Evolutionary conservation across 1,139 yeast genomes (phyloP).

Genomic region (Candida sanyaensis): DNA sequence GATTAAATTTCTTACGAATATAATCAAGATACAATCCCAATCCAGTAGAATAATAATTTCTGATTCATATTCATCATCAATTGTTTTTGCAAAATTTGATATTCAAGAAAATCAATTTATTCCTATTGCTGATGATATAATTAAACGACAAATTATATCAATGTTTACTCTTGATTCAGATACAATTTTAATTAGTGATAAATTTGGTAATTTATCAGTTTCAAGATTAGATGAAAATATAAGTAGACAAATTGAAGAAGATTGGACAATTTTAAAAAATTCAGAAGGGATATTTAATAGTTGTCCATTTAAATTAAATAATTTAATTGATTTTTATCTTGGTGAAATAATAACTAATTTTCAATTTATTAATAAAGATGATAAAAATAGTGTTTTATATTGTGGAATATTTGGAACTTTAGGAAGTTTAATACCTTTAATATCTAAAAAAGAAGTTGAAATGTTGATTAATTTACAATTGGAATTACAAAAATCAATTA

Average conservation of each 20-base stretch:
- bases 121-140: slow-evolving; percentile 68
- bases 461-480: slow-evolving; percentile 59
- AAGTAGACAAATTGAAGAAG: slow-evolving; percentile 47
- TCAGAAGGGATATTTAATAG: slow-evolving; percentile 49
- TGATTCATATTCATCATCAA: slow-evolving; percentile 57
- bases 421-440: slow-evolving; percentile 71
- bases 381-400: slow-evolving; percentile 66
- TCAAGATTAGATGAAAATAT: slow-evolving; percentile 55
- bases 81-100: slow-evolving; percentile 59
- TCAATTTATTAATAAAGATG: slow-evolving; percentile 58
- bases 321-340: slow-evolving; percentile 61
- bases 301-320: slow-evolving; percentile 52
- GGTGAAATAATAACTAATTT: slow-evolving; percentile 74
- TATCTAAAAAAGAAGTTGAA: slow-evolving; percentile 61
- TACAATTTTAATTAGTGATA: slow-evolving; percentile 86
- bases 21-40: slow-evolving; percentile 53
- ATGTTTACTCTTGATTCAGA: slow-evolving; percentile 65
- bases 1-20: slow-evolving; percentile 39
- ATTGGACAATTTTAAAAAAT: slow-evolving; percentile 34
- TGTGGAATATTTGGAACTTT: slow-evolving; percentile 81
- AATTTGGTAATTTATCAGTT: slow-evolving; percentile 78
- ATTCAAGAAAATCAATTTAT: slow-evolving; percentile 51
- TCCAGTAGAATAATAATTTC: slow-evolving; percentile 68
- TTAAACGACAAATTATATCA: slow-evolving; percentile 67
- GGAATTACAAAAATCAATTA: slow-evolving; percentile 36